phyloP scores from a whole-genome alignment of 108 stramenopile species.

The Cyclostephanos tholiformis region DNA sequence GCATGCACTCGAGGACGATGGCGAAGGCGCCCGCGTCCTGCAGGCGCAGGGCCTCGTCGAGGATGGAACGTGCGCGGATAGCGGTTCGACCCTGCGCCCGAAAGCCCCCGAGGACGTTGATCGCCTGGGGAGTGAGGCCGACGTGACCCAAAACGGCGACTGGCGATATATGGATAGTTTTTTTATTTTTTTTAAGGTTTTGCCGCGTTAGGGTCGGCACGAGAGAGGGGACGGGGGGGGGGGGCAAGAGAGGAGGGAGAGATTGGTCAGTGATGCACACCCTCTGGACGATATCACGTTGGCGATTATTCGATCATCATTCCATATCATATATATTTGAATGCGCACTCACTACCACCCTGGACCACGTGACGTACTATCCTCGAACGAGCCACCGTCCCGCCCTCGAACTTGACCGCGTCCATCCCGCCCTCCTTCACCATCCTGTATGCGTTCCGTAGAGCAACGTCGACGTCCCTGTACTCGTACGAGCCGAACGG shows the following conservation, averaged over 20 bases:
- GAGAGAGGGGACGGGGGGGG: too few species aligned
- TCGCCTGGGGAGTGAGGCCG: constrained; percentile 97
- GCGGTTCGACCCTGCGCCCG: constrained; percentile 98
- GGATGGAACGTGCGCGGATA: constrained; percentile 72
- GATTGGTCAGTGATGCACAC: too few species aligned
- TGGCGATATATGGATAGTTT: constrained; percentile 14
- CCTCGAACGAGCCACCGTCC: constrained; percentile 63
- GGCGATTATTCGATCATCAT: too few species aligned
- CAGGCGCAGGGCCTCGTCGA: constrained; percentile 93
- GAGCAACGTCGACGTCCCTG: constrained; percentile 81
- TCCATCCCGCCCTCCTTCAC: constrained; percentile 91
- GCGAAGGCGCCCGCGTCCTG: constrained; percentile 97
- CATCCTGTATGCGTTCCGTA: constrained; percentile 89
- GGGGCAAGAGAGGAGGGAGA: too few species aligned
- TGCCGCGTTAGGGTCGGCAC: too few species aligned
- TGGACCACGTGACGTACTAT: constrained; percentile 87
- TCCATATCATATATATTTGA: too few species aligned
- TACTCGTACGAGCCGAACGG: constrained; percentile 97
- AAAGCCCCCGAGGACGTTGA: constrained; percentile 95
- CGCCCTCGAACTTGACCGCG: constrained; percentile 94
- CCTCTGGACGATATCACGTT: too few species aligned
- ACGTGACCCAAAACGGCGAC: constrained; percentile 98
- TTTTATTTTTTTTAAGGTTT: too few species aligned
- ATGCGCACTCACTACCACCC: constrained; percentile 89
- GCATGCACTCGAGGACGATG: constrained; percentile 97